phyloP scores from a whole-genome alignment of 495 filamentous ascomycete genomes.

The Penicillium cinerascens region DNA sequence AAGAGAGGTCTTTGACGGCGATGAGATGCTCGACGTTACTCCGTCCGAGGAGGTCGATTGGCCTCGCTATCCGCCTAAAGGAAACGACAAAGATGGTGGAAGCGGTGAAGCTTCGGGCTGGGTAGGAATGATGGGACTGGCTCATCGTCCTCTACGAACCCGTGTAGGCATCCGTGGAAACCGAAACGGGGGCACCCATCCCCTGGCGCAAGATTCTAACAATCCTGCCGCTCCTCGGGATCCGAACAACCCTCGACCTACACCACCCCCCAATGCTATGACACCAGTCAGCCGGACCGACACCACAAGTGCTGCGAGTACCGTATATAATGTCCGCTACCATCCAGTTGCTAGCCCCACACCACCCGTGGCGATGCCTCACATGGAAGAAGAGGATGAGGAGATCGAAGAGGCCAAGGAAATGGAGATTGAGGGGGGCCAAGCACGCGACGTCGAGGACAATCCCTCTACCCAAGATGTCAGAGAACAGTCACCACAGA shows the following conservation, averaged over 20 bases:
- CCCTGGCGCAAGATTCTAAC: slow-evolving; percentile 12
- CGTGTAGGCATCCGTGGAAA: slow-evolving; percentile 27
- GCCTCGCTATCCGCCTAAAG: slow-evolving; percentile 37
- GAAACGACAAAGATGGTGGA: slow-evolving; percentile 37
- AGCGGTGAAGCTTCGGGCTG: slow-evolving; percentile 42
- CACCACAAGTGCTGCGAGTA: slow-evolving; percentile 72
- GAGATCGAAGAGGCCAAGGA: slow-evolving; percentile 34
- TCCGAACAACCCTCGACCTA: slow-evolving; percentile 45
- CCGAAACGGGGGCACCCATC: slow-evolving; percentile 23
- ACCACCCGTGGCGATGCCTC: slow-evolving; percentile 42
- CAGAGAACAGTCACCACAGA: slow-evolving; percentile 33
- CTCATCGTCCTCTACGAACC: slow-evolving; percentile 38
- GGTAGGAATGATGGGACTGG: slow-evolving; percentile 41
- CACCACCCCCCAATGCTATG: slow-evolving; percentile 59
- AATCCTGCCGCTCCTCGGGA: slow-evolving; percentile 14
- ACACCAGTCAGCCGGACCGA: slow-evolving; percentile 78
- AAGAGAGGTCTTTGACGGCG: slow-evolving; percentile 91
- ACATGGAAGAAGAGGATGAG: slow-evolving; percentile 35
- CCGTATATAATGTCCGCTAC: slow-evolving; percentile 80
- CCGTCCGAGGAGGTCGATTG: slow-evolving; percentile 57
- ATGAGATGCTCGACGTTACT: slow-evolving; percentile 86
- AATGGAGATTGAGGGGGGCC: slow-evolving; percentile 15
- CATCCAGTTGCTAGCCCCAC: slow-evolving; percentile 71
- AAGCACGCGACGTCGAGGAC: slow-evolving; percentile 8
- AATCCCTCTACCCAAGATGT: slow-evolving; percentile 13